phyloP scores from a whole-genome alignment of 129 eudicot species.

The Chrysanthemum lavandulifolium region DNA sequence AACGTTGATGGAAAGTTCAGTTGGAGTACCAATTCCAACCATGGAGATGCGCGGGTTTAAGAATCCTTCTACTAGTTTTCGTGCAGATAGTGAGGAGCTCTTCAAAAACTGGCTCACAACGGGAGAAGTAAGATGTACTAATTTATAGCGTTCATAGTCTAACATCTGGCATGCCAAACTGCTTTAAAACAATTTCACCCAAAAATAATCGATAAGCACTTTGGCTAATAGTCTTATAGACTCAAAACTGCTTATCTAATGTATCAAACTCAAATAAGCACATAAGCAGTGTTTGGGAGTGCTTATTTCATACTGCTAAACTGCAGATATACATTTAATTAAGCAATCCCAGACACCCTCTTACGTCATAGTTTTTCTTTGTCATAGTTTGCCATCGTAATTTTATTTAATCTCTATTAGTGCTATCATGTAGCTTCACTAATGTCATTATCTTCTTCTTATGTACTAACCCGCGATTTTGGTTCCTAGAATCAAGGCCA shows the following conservation, averaged over 20 bases:
- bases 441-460: not conserved
- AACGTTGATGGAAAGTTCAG: conserved; percentile 61
- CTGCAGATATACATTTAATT: too few relatives aligned
- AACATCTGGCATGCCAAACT: too few relatives aligned
- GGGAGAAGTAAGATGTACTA: conserved; percentile 60
- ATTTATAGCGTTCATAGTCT: not conserved
- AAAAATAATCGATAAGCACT: too few relatives aligned
- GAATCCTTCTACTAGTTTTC: conserved; percentile 43
- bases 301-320: too few relatives aligned
- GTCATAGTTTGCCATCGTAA: too few relatives aligned
- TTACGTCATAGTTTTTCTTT: too few relatives aligned
- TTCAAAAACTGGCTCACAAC: conserved; percentile 69
- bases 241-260: too few relatives aligned
- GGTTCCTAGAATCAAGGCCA: conserved; percentile 39
- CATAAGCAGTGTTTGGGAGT: too few relatives aligned
- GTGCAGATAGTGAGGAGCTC: conserved; percentile 67
- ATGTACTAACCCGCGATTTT: not conserved
- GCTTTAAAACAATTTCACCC: too few relatives aligned
- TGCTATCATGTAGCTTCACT: not conserved
- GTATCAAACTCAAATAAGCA: too few relatives aligned
- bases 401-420: not conserved
- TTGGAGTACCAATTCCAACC: conserved; percentile 51
- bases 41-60: conserved; percentile 68
- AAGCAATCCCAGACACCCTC: too few relatives aligned
- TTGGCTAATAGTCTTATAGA: too few relatives aligned